These are phyloP conservation scores for Mycena leptocephala DNA, from an alignment of 768 basidiomycete species.

Conservation along the genomic window DNA sequence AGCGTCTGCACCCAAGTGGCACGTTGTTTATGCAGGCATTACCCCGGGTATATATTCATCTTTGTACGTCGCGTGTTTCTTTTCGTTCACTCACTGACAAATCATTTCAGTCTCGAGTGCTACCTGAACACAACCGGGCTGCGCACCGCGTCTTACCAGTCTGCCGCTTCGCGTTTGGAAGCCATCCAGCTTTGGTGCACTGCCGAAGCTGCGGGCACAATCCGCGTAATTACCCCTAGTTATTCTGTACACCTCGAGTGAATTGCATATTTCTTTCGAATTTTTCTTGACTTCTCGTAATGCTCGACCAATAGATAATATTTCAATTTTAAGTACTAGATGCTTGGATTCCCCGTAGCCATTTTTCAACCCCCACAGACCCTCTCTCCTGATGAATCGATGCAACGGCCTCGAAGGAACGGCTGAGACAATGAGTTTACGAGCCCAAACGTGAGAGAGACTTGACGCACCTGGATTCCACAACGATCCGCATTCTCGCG, in stretches of 20 bases:
- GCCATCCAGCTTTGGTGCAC: neutral
- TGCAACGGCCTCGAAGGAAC: neutral
- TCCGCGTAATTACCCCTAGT: neutral
- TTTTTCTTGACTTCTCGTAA: no score
- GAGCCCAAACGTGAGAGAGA: neutral
- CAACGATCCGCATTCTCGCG: neutral
- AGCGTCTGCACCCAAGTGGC: neutral
- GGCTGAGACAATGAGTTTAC: neutral
- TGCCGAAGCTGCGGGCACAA: neutral
- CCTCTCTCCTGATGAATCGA: neutral
- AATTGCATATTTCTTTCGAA: no score
- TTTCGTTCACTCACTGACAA: neutral
- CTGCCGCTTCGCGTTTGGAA: neutral
- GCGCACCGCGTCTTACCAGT: neutral
- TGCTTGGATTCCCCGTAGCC: neutral
- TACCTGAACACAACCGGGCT: neutral
- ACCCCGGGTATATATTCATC: neutral
- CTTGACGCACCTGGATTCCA: neutral
- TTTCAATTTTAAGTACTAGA: no score
- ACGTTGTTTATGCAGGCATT: neutral
- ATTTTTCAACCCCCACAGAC: neutral
- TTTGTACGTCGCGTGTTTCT: neutral
- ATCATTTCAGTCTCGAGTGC: neutral
- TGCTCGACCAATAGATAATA: no score
- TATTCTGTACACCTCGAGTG: neutral